These are phyloP conservation scores for Pulveroboletus sp. DNA, from an alignment of 768 basidiomycete genomes.

Conservation along the genomic window DNA sequence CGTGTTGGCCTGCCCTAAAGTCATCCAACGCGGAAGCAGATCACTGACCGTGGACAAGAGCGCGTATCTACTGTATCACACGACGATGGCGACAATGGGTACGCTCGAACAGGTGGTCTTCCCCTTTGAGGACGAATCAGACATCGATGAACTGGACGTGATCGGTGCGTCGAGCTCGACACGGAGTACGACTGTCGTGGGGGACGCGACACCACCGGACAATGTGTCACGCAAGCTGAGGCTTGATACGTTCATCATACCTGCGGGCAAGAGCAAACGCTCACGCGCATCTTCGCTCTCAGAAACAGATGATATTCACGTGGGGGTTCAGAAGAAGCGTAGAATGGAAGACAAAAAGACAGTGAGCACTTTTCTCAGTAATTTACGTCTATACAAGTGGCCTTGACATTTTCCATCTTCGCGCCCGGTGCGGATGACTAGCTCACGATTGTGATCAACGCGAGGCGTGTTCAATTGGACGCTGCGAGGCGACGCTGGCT, in stretches of 20 bases:
- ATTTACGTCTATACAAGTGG: neutral
- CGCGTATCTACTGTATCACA: neutral
- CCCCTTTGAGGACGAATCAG: constrained; percentile 9
- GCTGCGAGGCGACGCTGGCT: constrained; percentile 44
- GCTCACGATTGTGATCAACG: constrained; percentile 39
- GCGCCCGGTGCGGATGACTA: constrained; percentile 10
- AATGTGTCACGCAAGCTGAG: neutral
- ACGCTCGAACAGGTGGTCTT: constrained; percentile 3
- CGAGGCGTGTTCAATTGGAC: constrained; percentile 36
- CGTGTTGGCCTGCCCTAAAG: constrained; percentile 27
- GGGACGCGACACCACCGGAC: constrained; percentile 24
- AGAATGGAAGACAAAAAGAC: constrained; percentile 38
- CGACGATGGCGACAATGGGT: constrained; percentile 3
- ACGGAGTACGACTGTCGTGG: constrained; percentile 26
- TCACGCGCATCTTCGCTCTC: constrained; percentile 7
- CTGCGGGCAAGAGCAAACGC: constrained; percentile 18
- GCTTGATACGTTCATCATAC: constrained; percentile 8
- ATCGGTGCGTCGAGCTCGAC: constrained; percentile 24
- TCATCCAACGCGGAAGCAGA: too few relatives aligned
- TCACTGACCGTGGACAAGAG: neutral
- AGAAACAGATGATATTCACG: neutral
- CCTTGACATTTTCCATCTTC: neutral
- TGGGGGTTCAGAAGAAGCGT: constrained; percentile 23
- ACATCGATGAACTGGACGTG: constrained; percentile 29
- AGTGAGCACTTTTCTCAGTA: constrained; percentile 22